A percentile compares a stretch with the other conserved stretches of the same genome.
These are phyloP conservation scores for Geosmithia morbida DNA, from an alignment of 2,329 filamentous ascomycete species.

Conservation along the genomic window DNA sequence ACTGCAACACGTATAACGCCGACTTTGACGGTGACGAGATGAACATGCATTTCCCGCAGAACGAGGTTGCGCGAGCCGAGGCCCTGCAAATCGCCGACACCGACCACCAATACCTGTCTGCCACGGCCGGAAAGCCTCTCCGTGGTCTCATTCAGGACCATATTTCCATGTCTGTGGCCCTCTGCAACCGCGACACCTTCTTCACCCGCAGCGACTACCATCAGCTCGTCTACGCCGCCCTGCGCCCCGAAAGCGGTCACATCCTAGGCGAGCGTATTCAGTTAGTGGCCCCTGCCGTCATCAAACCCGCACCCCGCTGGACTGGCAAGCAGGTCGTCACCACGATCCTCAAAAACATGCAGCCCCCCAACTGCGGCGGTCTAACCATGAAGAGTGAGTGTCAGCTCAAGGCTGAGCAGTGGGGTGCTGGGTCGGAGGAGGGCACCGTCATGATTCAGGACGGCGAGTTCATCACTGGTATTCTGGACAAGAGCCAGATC, in stretches of 20 bases:
- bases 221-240: slow-evolving; percentile 78
- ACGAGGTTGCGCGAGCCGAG: slow-evolving; percentile 85
- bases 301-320: slow-evolving; percentile 74
- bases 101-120: slow-evolving; percentile 92
- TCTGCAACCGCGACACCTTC: slow-evolving; percentile 85
- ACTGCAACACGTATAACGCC: slow-evolving; percentile 98
- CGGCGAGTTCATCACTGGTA: slow-evolving; percentile 77
- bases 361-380: slow-evolving; percentile 59
- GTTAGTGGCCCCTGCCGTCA: slow-evolving; percentile 64
- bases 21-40: slow-evolving; percentile 99
- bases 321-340: slow-evolving; percentile 94
- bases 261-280: slow-evolving; percentile 71
- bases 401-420: slow-evolving; percentile 63
- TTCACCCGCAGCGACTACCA: slow-evolving; percentile 83
- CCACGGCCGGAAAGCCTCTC: slow-evolving; percentile 83
- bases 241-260: slow-evolving; percentile 82
- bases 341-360: slow-evolving; percentile 85
- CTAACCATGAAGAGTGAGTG: slow-evolving; percentile 70
- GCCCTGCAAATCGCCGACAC: slow-evolving; percentile 89
- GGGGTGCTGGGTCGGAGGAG: slow-evolving; percentile 63
- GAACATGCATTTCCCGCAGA: slow-evolving; percentile 99
- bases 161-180: slow-evolving; percentile 81
- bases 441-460: slow-evolving; percentile 69
- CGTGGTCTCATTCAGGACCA: slow-evolving; percentile 97
- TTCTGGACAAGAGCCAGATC: slow-evolving; percentile 91